phyloP scores from a whole-genome alignment of 192 early-diverging fungal species.

The Podila epigama region DNA sequence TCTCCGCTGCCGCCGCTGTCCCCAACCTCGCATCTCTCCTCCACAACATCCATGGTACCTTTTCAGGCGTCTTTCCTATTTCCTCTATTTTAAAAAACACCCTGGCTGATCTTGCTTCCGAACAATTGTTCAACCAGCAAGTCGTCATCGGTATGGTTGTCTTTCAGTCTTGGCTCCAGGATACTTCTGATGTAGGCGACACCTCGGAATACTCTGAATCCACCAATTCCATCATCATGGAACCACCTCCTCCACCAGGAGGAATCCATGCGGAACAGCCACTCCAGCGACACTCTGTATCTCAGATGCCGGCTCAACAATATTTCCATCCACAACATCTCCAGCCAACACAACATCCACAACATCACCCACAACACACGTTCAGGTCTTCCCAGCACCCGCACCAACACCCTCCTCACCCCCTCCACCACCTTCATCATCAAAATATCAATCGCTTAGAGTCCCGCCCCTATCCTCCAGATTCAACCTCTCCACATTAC shows the following conservation, averaged over 20 bases:
- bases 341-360: not conserved
- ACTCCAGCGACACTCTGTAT: not conserved
- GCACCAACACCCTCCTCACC: not conserved
- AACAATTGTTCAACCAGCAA: constrained; percentile 2
- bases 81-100: constrained; percentile 17
- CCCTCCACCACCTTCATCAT: too few relatives aligned
- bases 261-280: too few relatives aligned
- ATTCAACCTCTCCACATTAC: too few relatives aligned
- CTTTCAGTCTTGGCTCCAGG: constrained; percentile 40
- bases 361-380: not conserved
- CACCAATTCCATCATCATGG: constrained; percentile 1
- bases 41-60: constrained; percentile 32
- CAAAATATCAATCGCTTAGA: too few relatives aligned
- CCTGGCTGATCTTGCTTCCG: not conserved
- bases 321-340: not conserved
- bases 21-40: constrained; percentile 30
- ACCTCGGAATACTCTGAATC: constrained; percentile 33
- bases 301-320: not conserved
- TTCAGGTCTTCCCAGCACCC: not conserved
- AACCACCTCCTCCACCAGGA: not conserved
- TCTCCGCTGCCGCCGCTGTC: constrained; percentile 18
- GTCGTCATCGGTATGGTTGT: constrained; percentile 32
- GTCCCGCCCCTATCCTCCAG: too few relatives aligned
- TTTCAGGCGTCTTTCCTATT: constrained; percentile 39
- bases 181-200: constrained; percentile 34